Evolutionary conservation across 441 rosid genomes (phyloP), one percentile per base, ranked within the genome.

Genomic region (Euphorbia schlechtendalii): DNA sequence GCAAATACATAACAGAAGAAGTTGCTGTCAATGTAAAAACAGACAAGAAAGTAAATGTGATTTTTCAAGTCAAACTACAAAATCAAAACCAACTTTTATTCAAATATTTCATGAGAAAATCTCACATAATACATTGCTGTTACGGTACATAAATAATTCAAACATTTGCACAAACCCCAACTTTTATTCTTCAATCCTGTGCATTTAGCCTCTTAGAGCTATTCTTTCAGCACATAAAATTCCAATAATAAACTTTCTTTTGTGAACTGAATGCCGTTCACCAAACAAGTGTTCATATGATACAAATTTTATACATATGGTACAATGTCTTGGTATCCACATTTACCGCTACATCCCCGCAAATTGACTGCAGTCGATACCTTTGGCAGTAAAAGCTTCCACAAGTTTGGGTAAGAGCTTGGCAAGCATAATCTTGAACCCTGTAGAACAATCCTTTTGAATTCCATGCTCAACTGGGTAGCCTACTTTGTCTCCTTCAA

Each of bases 371-470:
- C 90, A 84, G 68, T 84, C 78, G 18, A 85, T 80, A 65, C 87
- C 98, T 73, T 77, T 82, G 22, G 74, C 81, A 3, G 85, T 77
- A 83, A 93, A 87, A 43, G 95, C 88, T 61, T 83, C 87, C 41
- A 78, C 74, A 5, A 93, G 95, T 76, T 83, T 90, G 36, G 91
- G 87, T 57, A 71, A 85, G 68, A 93, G 82, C 85, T 93, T 93
- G 54, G 81, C 64, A 3, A 93, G 93, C 95, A 90, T 93, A 76
- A 93, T 84, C 81, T 87, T 88, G 88, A 93, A 93, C 20, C 99
- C 96, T 0, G 82, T 78, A n/a, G 97, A 88, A 71, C 82, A 78
- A 34, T 83, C 80, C 66, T 76, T 74, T 32, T 77, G 74, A 55
- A 64, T 72, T 75, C 69, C 89, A 8, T 62, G 56, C 64, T 20